Base-by-base conservation (phyloP, 2,329 filamentous ascomycete genomes). In the Cercospora sp. region DNA sequence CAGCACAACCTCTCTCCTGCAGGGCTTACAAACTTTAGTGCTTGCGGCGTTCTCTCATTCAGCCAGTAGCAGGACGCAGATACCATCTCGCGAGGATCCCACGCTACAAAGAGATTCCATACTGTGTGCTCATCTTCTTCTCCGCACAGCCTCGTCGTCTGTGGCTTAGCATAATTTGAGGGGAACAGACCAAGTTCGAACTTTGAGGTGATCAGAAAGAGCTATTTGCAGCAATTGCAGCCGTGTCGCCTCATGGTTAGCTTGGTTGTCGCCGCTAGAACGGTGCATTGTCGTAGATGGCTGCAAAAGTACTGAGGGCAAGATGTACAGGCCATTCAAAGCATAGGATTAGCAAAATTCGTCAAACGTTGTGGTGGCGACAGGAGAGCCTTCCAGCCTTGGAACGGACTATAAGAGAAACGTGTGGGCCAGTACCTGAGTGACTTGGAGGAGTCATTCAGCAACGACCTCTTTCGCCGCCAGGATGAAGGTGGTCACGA, bases 401-500 rank as follows among this genome's bases (percentile, higher is more conserved):
- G n/a, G 34, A 5, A 45, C 9, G 13, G 40, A 2, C 18, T 61
- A 61, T 34, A 61, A 61, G 40, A 40, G 58, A 12, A 45, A 24
- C 40, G 30, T 55, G 24, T 55, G 5, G 13, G 9, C 49, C 49
- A 55, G 49, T 13, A 55, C 3, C 12, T 28, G 49, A 30, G 3
- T 13, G 2, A 6, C 1, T 7, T 28, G 16, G 12, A 30, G n/a
- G 5, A 1, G 18, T 0, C 5, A 37, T 51, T 8, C 37, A 24
- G n/a, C n/a, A 30, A 45, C 37, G 6, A 7, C 59, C 2, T 16
- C 10, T 8, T 30, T 18, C 18, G 12, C 61, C 34, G 60, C 10
- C 34, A 77, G 76, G 71, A 77, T 73, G 69, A 69, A 71, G 58
- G 65, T 71, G 40, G 69, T 69, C 13, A 45, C 72, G 37, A 55